These are phyloP conservation scores for Didymella exigua DNA, from an alignment of 2,329 filamentous ascomycete species.

Conservation along the genomic window DNA sequence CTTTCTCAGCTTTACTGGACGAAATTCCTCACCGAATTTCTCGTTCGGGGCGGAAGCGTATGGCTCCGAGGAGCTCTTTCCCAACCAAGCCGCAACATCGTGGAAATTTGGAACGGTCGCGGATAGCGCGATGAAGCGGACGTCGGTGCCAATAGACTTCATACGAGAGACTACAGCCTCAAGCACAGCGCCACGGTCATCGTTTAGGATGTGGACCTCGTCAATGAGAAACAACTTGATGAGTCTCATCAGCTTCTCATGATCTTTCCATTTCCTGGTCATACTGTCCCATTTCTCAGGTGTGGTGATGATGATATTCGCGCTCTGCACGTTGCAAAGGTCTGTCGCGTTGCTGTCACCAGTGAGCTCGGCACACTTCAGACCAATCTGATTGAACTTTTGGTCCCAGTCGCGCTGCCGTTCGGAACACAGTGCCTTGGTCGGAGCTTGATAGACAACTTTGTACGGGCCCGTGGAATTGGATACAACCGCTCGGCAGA, in stretches of 20 bases:
- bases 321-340: slow-evolving; percentile 70
- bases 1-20: slow-evolving; percentile 77
- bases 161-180: slow-evolving; percentile 86
- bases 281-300: slow-evolving; percentile 93
- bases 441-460: slow-evolving; percentile 83
- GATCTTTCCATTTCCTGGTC: slow-evolving; percentile 84
- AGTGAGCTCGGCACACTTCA: slow-evolving; percentile 78
- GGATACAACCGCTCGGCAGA: slow-evolving; percentile 70
- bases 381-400: slow-evolving; percentile 71
- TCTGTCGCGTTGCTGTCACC: slow-evolving; percentile 76
- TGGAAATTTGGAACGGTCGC: slow-evolving; percentile 83
- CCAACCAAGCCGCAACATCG: slow-evolving; percentile 81
- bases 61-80: slow-evolving; percentile 65
- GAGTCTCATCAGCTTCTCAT: slow-evolving; percentile 73
- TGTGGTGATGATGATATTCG: slow-evolving; percentile 83
- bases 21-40: slow-evolving; percentile 77
- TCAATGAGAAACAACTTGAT: slow-evolving; percentile 84
- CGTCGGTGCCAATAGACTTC: slow-evolving; percentile 76
- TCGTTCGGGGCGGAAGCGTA: slow-evolving; percentile 69
- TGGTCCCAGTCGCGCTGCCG: slow-evolving; percentile 75
- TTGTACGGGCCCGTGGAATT: slow-evolving; percentile 70
- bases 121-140: slow-evolving; percentile 81
- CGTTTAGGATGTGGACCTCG: slow-evolving; percentile 85
- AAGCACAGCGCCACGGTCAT: slow-evolving; percentile 76
- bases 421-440: slow-evolving; percentile 81